A percentile compares a stretch with the other conserved stretches of the same genome.
These are phyloP conservation scores for Fraxinus angustifolia DNA, from an alignment of 305 asterid species.

Conservation along the genomic window DNA sequence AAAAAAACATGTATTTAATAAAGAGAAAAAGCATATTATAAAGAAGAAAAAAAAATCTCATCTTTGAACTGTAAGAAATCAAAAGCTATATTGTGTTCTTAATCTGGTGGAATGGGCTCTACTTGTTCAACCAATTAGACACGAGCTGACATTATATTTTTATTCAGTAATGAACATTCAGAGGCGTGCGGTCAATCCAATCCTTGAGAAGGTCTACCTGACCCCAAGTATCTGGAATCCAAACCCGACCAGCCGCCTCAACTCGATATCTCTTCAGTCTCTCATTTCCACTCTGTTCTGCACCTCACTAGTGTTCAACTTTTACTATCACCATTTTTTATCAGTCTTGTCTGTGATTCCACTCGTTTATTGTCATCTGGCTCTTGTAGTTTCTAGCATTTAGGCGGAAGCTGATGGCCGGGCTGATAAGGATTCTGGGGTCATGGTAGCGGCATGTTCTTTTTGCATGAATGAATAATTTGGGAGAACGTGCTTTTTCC, in stretches of 20 bases:
- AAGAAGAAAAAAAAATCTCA: background rate
- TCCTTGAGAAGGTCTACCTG: slow-evolving; percentile 55
- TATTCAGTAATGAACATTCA: slow-evolving; percentile 38
- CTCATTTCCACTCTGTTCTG: slow-evolving; percentile 38
- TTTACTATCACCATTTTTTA: background rate
- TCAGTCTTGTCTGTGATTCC: background rate
- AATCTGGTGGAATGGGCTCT: slow-evolving; percentile 23
- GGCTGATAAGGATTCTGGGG: background rate
- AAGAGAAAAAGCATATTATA: background rate
- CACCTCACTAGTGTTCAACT: background rate
- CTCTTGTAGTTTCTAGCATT: background rate
- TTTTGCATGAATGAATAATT: slow-evolving; percentile 17
- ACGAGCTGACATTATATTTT: slow-evolving; percentile 46
- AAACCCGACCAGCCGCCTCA: slow-evolving; percentile 54
- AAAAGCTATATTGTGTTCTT: slow-evolving; percentile 23
- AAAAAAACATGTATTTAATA: background rate
- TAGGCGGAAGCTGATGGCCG: background rate
- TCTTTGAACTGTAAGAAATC: background rate
- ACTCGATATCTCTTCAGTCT: slow-evolving; percentile 53
- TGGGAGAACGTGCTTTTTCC: background rate
- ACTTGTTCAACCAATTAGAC: slow-evolving; percentile 46
- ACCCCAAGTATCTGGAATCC: slow-evolving; percentile 69
- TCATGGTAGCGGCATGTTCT: slow-evolving; percentile 17
- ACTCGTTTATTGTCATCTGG: background rate
- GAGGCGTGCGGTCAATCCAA: slow-evolving; percentile 58